These are phyloP conservation scores for Rhodotorula graminis DNA, from an alignment of 768 basidiomycete species.

Conservation along the genomic window DNA sequence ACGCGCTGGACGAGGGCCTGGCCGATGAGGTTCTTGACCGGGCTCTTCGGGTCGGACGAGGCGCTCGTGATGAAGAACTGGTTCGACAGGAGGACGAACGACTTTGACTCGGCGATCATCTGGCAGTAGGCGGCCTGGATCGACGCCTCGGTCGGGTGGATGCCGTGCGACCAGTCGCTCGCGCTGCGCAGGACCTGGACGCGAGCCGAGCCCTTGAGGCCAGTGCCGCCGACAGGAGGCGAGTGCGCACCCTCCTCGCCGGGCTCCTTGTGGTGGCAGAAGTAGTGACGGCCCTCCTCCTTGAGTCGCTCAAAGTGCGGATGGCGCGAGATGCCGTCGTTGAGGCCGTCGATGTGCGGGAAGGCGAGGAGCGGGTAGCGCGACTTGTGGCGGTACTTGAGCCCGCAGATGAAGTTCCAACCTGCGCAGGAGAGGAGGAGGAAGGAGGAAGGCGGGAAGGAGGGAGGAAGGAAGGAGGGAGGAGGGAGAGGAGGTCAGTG, in stretches of 20 bases:
- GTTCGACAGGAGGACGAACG: constrained; percentile 82
- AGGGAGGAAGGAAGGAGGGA: constrained; percentile 50
- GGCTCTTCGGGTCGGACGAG: constrained; percentile 49
- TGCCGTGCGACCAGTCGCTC: constrained; percentile 58
- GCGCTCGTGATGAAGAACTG: constrained; percentile 45
- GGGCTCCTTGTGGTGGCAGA: constrained; percentile 48
- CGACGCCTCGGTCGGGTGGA: constrained; percentile 71
- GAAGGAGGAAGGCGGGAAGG: background rate
- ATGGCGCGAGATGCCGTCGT: constrained; percentile 67
- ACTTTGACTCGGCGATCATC: constrained; percentile 69
- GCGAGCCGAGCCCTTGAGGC: constrained; percentile 40
- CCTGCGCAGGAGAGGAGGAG: background rate
- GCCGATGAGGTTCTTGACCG: constrained; percentile 77
- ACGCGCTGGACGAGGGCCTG: constrained; percentile 77
- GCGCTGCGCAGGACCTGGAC: constrained; percentile 41
- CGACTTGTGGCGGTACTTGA: constrained; percentile 43
- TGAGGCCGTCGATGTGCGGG: constrained; percentile 61
- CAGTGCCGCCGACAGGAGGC: background rate
- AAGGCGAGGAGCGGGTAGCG: constrained; percentile 67
- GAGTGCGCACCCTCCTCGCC: background rate
- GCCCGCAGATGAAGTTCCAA: constrained; percentile 66
- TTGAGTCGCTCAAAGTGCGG: constrained; percentile 65
- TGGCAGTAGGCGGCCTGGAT: constrained; percentile 73
- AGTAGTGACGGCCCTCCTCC: constrained; percentile 57
- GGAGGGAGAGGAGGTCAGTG: background rate